Evolutionary conservation across 192 early-diverging fungal species (phyloP).

Genomic region (Coemansia sp.): DNA sequence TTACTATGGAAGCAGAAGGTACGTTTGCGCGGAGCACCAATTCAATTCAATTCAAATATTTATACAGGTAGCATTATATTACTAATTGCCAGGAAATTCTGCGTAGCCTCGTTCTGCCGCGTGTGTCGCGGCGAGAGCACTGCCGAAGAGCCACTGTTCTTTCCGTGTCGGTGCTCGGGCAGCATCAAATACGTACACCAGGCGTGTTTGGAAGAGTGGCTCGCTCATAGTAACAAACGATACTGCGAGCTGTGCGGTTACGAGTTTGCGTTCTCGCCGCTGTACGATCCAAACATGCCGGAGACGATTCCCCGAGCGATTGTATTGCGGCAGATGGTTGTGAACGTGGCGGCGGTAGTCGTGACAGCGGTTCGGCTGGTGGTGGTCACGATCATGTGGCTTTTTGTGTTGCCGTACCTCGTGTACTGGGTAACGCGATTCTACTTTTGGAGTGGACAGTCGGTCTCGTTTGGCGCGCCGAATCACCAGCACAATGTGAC

Average conservation of each 20-base stretch:
- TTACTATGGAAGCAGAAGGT: constrained; percentile 39
- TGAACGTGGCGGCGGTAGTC: constrained; percentile 45
- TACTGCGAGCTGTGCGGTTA: constrained; percentile 89
- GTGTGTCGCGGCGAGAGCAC: constrained; percentile 76
- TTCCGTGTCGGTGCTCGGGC: constrained; percentile 95
- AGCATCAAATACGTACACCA: constrained; percentile 96
- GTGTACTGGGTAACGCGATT: constrained; percentile 81
- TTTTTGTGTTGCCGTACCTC: constrained; percentile 74
- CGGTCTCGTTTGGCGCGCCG: constrained; percentile 4
- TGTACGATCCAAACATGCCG: constrained; percentile 71
- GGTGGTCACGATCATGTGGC: constrained; percentile 70
- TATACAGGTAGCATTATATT: too few relatives aligned
- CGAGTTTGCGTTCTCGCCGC: constrained; percentile 77
- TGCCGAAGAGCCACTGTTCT: constrained; percentile 77
- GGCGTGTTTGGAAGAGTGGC: constrained; percentile 80
- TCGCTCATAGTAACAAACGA: constrained; percentile 69
- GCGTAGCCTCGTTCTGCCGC: constrained; percentile 68
- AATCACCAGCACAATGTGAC: background rate
- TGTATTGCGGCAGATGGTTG: constrained; percentile 54
- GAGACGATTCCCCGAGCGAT: constrained; percentile 59
- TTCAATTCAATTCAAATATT: too few relatives aligned
- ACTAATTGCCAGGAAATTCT: too few relatives aligned
- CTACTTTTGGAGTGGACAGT: constrained; percentile 76
- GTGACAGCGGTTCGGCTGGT: constrained; percentile 53
- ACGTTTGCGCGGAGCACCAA: too few relatives aligned